phyloP scores from a whole-genome alignment of 78 protist genomes.

The Monosiga brevicollis region DNA sequence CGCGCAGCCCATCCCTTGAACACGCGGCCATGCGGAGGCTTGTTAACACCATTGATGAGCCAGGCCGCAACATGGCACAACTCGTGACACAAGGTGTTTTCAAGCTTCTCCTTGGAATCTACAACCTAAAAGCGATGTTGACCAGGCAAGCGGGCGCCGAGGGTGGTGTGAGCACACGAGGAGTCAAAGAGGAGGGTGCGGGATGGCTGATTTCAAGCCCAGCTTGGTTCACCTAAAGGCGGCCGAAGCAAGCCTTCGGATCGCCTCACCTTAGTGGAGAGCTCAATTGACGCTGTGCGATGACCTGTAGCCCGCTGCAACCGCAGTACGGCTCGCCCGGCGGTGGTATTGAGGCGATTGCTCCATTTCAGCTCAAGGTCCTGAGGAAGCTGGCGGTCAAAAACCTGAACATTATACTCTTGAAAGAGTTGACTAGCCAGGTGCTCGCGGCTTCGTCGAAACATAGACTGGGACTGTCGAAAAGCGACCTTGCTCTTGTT shows the following conservation, averaged over 20 bases:
- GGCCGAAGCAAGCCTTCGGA: neutral
- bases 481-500: neutral
- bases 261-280: neutral
- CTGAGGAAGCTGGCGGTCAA: neutral
- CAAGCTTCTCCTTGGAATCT: neutral
- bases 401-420: neutral
- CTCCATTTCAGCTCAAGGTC: neutral
- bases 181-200: neutral
- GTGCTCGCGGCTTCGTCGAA: neutral
- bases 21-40: conserved; percentile 18
- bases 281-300: conserved; percentile 1
- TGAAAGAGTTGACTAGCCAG: neutral
- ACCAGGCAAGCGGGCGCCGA: neutral
- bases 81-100: conserved; percentile 12
- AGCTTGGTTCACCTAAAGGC: neutral
- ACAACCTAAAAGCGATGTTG: neutral
- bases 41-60: neutral
- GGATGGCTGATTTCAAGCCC: neutral
- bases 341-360: conserved; percentile 1
- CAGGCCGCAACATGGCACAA: conserved; percentile 28
- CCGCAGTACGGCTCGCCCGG: neutral
- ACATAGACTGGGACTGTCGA: neutral
- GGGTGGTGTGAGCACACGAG: neutral
- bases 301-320: neutral
- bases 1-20: neutral